Evolutionary conservation across 179 eudicot species (phyloP), one percentile per base, ranked within the genome.

Genomic region (Silene coronaria): DNA sequence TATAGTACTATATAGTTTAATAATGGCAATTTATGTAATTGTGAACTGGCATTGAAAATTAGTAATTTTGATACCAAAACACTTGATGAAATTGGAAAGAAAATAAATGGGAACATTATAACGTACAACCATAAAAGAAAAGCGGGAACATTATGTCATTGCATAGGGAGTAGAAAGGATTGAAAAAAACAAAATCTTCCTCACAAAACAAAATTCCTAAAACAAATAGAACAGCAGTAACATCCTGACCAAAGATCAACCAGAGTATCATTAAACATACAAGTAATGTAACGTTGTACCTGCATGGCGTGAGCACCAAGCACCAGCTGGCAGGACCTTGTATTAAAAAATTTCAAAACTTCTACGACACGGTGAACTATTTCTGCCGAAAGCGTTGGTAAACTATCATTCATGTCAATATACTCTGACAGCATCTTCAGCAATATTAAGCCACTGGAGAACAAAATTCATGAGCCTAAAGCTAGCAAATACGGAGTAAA

Each of bases 291-390:
- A 71, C 22, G 24, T n/a, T 30, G 23, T 80, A 93, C 99, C 99
- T 93, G 99, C 95, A 96, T 88, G 78, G 99, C 99, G 78, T 92
- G 95, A 75, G 99, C 98, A 73, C 99, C 99, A 86, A 96, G 99
- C 83, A 96, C 98, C 80, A 96, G 97, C 80, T 93, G 98, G 76
- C 96, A 89, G 72, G 99, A 88, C 82, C 99, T 91, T 51, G 96
- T 93, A 78, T 96, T 96, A 67, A 96, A 96, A 79, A 89, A 89
- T 79, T 96, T 96, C 88, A 96, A 84, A 78, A 96, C 80, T 79
- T 93, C 99, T 80, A 89, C 97, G 77, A 91, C 98, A 76, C 98
- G 99, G 73, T 88, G 97, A 81, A 93, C 91, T 67, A 96, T 87
- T 83, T 96, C 98, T 19, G 97, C 83, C 57, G 99, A 93, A 38